Conservation (phyloP, 352 stramenopile genomes). For the Aphanomyces stellatus region DNA sequence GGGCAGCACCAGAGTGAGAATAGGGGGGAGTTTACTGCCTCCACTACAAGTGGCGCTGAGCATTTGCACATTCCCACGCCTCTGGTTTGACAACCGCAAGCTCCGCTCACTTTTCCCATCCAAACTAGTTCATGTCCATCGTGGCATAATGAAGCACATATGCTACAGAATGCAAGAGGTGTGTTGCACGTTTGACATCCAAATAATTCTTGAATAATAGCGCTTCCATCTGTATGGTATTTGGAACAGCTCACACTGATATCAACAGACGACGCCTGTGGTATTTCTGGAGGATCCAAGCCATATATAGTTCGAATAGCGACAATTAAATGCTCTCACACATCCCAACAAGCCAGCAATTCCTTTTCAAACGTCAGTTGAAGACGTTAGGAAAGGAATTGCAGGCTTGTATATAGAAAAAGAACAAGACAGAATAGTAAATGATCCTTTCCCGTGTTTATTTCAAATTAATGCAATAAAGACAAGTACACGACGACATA, state of each 20-base stretch:
- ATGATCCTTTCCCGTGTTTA: too few relatives aligned
- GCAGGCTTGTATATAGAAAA: too few relatives aligned
- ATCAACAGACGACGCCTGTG: conserved; percentile 16
- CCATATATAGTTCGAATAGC: conserved; percentile 38
- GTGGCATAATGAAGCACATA: conserved; percentile 68
- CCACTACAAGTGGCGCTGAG: conserved; percentile 26
- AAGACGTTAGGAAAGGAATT: background rate
- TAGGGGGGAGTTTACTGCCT: conserved; percentile 35
- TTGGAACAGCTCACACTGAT: conserved; percentile 42
- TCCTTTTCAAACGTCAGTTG: background rate
- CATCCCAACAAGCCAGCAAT: too few relatives aligned
- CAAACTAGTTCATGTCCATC: conserved; percentile 73
- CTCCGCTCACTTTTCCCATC: conserved; percentile 53
- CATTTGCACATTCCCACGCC: conserved; percentile 45
- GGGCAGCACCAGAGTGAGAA: conserved; percentile 61
- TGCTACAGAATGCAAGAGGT: conserved; percentile 47
- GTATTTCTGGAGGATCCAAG: conserved; percentile 22
- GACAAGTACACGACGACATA: too few relatives aligned
- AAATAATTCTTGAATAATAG: conserved; percentile 66
- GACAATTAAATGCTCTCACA: too few relatives aligned
- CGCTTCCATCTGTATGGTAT: conserved; percentile 68
- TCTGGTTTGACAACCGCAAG: conserved; percentile 62
- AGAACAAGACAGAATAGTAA: too few relatives aligned
- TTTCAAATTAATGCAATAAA: too few relatives aligned
- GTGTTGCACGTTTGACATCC: conserved; percentile 78